A percentile compares a stretch with the other conserved stretches of the same genome.
These are phyloP conservation scores for Ophiocordyceps australis DNA, from an alignment of 2,329 filamentous ascomycete species.

Conservation along the genomic window DNA sequence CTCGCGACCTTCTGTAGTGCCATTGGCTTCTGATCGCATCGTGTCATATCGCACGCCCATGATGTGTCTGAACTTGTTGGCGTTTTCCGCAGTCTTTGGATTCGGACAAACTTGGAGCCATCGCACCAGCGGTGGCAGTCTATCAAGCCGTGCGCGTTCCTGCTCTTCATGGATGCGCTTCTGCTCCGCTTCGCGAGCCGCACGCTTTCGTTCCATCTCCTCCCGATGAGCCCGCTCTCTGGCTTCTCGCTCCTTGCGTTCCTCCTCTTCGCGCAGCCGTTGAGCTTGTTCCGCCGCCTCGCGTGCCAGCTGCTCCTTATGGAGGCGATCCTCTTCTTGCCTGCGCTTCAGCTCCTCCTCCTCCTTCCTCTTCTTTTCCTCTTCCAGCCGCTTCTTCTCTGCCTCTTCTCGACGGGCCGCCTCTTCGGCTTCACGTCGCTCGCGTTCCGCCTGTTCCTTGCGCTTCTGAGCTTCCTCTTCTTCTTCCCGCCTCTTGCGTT, in stretches of 20 bases:
- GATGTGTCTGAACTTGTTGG: conserved; percentile 35
- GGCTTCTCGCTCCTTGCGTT: conserved; percentile 30
- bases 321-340: conserved; percentile 26
- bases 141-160: conserved; percentile 33
- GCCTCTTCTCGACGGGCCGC: conserved; percentile 15
- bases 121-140: conserved; percentile 38
- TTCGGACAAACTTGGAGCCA: conserved; percentile 38
- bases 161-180: conserved; percentile 33
- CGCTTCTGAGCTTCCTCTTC: conserved; percentile 17
- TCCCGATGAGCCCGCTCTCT: conserved; percentile 22
- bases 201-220: conserved; percentile 27
- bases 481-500: conserved; percentile 14
- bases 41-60: conserved; percentile 47
- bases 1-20: conserved; percentile 37
- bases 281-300: conserved; percentile 30
- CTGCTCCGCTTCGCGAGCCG: conserved; percentile 31
- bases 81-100: conserved; percentile 29
- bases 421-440: conserved; percentile 19
- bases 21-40: conserved; percentile 32
- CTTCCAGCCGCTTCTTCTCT: conserved; percentile 11
- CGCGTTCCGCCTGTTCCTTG: conserved; percentile 14
- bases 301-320: conserved; percentile 23
- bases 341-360: conserved; percentile 18
- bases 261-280: conserved; percentile 31
- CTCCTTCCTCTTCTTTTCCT: conserved; percentile 19